Conservation (phyloP, 768 basidiomycete genomes). For the Kwoniella dendrophila region DNA sequence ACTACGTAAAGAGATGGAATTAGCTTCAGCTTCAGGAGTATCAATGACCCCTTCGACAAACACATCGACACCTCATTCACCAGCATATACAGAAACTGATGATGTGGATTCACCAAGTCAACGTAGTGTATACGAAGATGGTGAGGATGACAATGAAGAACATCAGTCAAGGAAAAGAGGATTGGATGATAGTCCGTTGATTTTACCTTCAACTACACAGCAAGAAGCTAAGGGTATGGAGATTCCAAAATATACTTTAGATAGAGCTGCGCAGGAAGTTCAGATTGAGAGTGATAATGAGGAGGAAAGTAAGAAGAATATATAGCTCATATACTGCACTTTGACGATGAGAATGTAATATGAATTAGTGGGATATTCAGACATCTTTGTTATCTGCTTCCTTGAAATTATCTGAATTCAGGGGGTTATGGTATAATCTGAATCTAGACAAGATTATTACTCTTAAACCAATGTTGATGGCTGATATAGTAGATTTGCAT, state of each 20-base stretch:
- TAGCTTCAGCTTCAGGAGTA: constrained; percentile 55
- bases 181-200: constrained; percentile 47
- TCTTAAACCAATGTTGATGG: too few species aligned
- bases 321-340: background rate
- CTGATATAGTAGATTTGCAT: too few species aligned
- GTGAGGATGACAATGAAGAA: background rate
- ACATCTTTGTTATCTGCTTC: too few species aligned
- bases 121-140: background rate
- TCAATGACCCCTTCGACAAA: constrained; percentile 20
- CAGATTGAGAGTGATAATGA: too few species aligned
- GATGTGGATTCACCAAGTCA: background rate
- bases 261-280: constrained; percentile 31
- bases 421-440: too few species aligned
- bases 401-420: too few species aligned
- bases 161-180: constrained; percentile 1
- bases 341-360: too few species aligned
- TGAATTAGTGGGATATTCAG: too few species aligned
- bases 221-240: constrained; percentile 33
- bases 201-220: constrained; percentile 33
- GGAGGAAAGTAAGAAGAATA: constrained; percentile 16
- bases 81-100: constrained; percentile 15
- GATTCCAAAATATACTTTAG: constrained; percentile 38
- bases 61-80: constrained; percentile 26
- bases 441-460: too few species aligned
- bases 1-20: constrained; percentile 84